Evolutionary conservation across 1,284 basidiomycete species (phyloP).

Genomic region (Phlebopus sp.): DNA sequence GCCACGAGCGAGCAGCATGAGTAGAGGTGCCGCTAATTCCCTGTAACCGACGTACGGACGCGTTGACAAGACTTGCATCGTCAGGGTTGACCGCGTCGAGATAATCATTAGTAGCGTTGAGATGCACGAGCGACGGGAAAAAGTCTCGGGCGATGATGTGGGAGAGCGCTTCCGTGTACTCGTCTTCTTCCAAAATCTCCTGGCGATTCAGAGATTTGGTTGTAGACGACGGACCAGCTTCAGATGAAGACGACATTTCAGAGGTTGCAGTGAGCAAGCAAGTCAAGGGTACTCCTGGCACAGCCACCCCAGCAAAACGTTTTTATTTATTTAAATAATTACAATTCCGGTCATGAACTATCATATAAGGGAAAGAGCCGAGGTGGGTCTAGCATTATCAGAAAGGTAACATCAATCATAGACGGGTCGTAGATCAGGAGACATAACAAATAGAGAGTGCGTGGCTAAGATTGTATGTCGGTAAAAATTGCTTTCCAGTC

Average conservation of each 20-base stretch:
- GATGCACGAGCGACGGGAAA: slow-evolving; percentile 87
- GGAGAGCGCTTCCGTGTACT: slow-evolving; percentile 90
- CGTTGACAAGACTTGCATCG: slow-evolving; percentile 70
- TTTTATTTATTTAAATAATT: too few species aligned
- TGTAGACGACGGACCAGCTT: slow-evolving; percentile 20
- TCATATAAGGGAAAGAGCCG: neutral
- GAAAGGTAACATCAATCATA: slow-evolving; percentile 25
- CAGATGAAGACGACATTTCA: slow-evolving; percentile 25
- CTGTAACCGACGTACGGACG: slow-evolving; percentile 71
- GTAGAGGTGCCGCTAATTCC: slow-evolving; percentile 55
- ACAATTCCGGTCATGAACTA: too few species aligned
- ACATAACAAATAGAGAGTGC: slow-evolving; percentile 12
- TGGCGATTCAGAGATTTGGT: slow-evolving; percentile 66
- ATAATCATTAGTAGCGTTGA: slow-evolving; percentile 85
- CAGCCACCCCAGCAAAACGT: too few species aligned
- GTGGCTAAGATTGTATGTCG: slow-evolving; percentile 5
- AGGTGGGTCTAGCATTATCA: slow-evolving; percentile 16
- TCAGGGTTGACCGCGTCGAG: slow-evolving; percentile 73
- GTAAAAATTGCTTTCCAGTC: slow-evolving; percentile 13
- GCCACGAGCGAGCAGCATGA: slow-evolving; percentile 36
- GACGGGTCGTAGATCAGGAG: slow-evolving; percentile 17
- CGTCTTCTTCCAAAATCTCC: slow-evolving; percentile 87
- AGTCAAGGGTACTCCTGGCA: too few species aligned
- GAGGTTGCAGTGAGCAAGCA: too few species aligned
- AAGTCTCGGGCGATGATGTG: slow-evolving; percentile 96